Evolutionary conservation across 441 rosid genomes (phyloP).

Genomic region (Oxalis stricta): DNA sequence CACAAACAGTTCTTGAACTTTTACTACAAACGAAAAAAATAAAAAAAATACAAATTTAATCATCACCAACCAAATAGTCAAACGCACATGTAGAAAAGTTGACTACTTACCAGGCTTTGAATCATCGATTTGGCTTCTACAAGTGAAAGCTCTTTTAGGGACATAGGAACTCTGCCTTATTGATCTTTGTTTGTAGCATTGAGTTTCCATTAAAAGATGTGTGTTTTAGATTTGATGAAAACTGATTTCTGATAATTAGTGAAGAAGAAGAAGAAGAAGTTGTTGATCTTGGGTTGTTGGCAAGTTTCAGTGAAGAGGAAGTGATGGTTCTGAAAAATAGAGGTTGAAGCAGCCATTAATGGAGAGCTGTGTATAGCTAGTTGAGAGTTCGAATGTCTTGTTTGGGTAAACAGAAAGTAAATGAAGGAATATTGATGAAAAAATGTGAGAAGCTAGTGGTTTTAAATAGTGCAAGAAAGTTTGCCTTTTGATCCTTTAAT

Average conservation of each 20-base stretch:
- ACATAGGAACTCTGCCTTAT: constrained; percentile 3
- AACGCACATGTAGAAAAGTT: no score
- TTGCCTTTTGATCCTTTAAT: no score
- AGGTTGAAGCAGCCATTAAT: constrained; percentile 27
- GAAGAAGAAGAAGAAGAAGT: not conserved
- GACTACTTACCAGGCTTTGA: constrained; percentile 22
- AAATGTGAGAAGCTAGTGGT: not conserved
- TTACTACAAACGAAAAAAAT: constrained; percentile 14
- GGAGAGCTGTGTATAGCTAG: no score
- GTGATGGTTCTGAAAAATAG: constrained; percentile 18
- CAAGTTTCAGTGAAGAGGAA: constrained; percentile 11
- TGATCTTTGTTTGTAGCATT: constrained; percentile 4
- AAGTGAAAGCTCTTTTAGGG: constrained; percentile 26
- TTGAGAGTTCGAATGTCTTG: not conserved
- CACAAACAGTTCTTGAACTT: constrained; percentile 53
- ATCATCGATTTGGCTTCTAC: constrained; percentile 30
- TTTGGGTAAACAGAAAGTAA: constrained; percentile 7
- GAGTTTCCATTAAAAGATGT: constrained; percentile 11
- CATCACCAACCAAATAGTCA: not conserved
- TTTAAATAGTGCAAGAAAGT: not conserved
- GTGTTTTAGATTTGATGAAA: constrained; percentile 13
- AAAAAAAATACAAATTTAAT: not conserved
- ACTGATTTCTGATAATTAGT: constrained; percentile 6
- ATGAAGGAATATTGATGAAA: constrained; percentile 3
- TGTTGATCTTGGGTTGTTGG: constrained; percentile 7